Evolutionary conservation across 768 basidiomycete genomes (phyloP), one percentile per base, ranked within the genome.

Genomic region (Neoboletus brunneissimus): DNA sequence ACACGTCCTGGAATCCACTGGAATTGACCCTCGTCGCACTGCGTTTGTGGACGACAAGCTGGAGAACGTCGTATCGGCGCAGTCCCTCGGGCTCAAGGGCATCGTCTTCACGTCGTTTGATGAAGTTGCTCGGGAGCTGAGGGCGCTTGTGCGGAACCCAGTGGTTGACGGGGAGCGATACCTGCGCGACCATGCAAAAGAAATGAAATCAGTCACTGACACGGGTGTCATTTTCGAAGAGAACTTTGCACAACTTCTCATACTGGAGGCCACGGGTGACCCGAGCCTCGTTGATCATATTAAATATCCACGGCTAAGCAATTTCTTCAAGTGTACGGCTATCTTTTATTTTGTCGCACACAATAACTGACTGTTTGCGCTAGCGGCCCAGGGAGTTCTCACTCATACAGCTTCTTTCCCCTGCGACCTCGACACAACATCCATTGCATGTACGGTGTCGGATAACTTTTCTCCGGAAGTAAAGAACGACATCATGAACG

Each of bases 21-120:
- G 62, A 20, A 53, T 64, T 4, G 56, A 67, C 16, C 58, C 64
- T 10, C 45, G 16, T 37, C 65, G 65, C 1, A 67, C 65, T 11
- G 62, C 52, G 4, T 65, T 67, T 12, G 65, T 65, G n/a, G 64
- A 65, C 13, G 64, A 65, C 29, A 65, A 55, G 50, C 15, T 64
- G 47, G 65, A 65, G 56, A 65, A 65, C 5, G 54, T 65, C 4
- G 47, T 65, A 9, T 57, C 62, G 22, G 62, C 62, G 1, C 58
- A 34, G 32, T 67, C 64, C 6, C 23, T 67, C 32, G 65, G 65
- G 9, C 41, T 67, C 27, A 56, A 56, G 25, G 64, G 64, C 1
- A 64, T 65, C 23, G 40, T 66, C 13, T 65, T 66, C 32, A 58
- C 62, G 1, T 64, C 64, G 4, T 57, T 42, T 31, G 53, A 58